Evolutionary conservation across 1,284 basidiomycete genomes (phyloP).

Genomic region (Lignosus rhinocerotis): DNA sequence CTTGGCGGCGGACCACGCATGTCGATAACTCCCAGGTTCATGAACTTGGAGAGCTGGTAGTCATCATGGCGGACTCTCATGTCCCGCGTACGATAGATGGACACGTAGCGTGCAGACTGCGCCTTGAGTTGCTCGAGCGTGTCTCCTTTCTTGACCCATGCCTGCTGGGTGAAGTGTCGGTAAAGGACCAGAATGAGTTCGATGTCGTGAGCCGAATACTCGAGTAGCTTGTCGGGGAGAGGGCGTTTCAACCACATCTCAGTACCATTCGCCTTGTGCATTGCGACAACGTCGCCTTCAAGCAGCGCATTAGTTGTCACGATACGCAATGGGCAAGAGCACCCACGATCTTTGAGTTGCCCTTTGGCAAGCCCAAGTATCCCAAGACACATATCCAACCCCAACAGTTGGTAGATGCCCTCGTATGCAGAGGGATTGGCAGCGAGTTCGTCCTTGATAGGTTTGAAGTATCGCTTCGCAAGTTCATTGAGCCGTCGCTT

Average conservation of each 20-base stretch:
- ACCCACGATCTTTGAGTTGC: conserved; percentile 33
- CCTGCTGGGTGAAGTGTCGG: conserved; percentile 33
- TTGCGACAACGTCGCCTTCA: conserved; percentile 38
- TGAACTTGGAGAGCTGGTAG: conserved; percentile 20
- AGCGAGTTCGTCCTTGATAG: neutral
- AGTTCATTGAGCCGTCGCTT: neutral
- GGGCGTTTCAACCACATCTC: conserved; percentile 40
- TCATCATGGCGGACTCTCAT: conserved; percentile 14
- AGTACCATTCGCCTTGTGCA: conserved; percentile 37
- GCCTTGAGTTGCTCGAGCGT: conserved; percentile 12
- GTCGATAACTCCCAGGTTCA: neutral
- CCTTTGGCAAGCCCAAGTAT: neutral
- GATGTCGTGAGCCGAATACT: conserved; percentile 45
- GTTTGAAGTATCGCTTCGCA: neutral
- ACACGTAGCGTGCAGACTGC: conserved; percentile 27
- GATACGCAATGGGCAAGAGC: neutral
- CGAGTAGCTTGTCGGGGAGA: conserved; percentile 35
- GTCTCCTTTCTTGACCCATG: conserved; percentile 33
- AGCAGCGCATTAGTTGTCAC: neutral
- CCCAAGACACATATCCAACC: conserved; percentile 1
- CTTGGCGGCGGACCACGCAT: neutral
- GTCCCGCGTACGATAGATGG: conserved; percentile 20
- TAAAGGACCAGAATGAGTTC: conserved; percentile 40
- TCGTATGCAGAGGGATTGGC: neutral
- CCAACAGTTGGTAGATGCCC: conserved; percentile 3